phyloP scores from a whole-genome alignment of 495 filamentous ascomycete species.

The Saxophila tyrrhenica region DNA sequence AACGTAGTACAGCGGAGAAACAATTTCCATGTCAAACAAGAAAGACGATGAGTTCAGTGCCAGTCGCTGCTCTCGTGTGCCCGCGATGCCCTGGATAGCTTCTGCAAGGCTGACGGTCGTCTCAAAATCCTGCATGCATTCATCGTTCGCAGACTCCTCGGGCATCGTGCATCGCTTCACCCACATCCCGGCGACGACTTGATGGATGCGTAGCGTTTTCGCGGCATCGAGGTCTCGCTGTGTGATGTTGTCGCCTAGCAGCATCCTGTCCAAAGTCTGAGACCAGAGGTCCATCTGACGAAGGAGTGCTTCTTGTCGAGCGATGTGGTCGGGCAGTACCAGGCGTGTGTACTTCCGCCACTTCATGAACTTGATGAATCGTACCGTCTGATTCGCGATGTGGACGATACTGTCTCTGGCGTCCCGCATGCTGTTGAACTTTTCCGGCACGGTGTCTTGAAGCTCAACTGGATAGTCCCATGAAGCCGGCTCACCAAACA shows the following conservation, averaged over 20 bases:
- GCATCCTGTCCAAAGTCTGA: not conserved
- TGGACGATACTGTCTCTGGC: conserved; percentile 13
- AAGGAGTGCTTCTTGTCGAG: not conserved
- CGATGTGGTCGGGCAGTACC: conserved; percentile 5
- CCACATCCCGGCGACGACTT: conserved; percentile 9
- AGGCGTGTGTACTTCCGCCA: not conserved
- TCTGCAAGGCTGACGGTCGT: conserved; percentile 8
- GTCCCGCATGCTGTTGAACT: conserved; percentile 5
- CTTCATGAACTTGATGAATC: conserved; percentile 9
- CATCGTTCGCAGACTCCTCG: conserved; percentile 7
- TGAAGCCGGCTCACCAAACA: conserved; percentile 6
- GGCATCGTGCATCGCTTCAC: conserved; percentile 1
- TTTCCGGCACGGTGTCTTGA: not conserved
- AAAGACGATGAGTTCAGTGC: conserved; percentile 5
- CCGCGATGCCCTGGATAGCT: conserved; percentile 1
- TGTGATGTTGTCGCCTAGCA: conserved; percentile 2
- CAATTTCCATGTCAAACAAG: conserved; percentile 19
- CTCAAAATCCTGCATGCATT: conserved; percentile 2
- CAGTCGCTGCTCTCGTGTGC: not conserved
- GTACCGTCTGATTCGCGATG: conserved; percentile 5
- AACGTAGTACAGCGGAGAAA: conserved; percentile 14
- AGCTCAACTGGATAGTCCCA: conserved; percentile 6
- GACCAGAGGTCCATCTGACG: conserved; percentile 1
- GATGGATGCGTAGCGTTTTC: conserved; percentile 14
- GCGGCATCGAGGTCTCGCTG: conserved; percentile 10